Evolutionary conservation across 768 basidiomycete genomes (phyloP), one percentile per base, ranked within the genome.

Genomic region (Tremella mesenterica): DNA sequence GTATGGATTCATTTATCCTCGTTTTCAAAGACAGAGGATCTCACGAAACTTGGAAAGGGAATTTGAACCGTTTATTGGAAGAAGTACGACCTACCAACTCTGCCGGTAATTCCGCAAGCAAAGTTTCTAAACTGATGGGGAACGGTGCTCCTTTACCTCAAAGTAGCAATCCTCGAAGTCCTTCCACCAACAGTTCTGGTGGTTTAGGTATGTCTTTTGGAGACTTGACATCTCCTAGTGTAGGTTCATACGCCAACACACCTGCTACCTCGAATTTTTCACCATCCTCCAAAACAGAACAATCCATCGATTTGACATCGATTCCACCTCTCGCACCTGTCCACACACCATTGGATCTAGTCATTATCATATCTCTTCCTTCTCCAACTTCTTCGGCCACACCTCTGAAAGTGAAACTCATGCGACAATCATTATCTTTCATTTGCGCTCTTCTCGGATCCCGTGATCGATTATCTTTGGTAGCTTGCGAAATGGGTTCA

Each of bases 11-110:
- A 47, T 97, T 99, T 75, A 93, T 96, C 73, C 80, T 99, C 44
- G 85, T 90, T 64, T 99, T 95, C 80, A 86, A 85, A 67, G 88
- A 97, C 50, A 82, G 86, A 27, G 77, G 83, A n/a, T 85, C 85
- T 1, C 79, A 95, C 53, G 89, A 96, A 66, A 79, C 85, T 0
- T 97, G 95, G 95, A 84, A 80, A 69, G 79, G 78, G 48, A 85
- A 85, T 53, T 86, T 99, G 58, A 84, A 86, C 67, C 75, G 78
- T 0, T 81, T 96, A 4, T 83, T 97, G 12, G 63, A 60, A 18
- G 69, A 65, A 10, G 53, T 56, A 33, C 59, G 66, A 23, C 61
- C 53, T 1, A 49, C 43, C 1, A 48, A 46, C 12, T 27, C 34
- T 0, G 44, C 59, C 12, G 53, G 36, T 2, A 45, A 58, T 18